These are phyloP conservation scores for Schizochytrium sp. DNA, from an alignment of 108 stramenopile species.

Conservation along the genomic window DNA sequence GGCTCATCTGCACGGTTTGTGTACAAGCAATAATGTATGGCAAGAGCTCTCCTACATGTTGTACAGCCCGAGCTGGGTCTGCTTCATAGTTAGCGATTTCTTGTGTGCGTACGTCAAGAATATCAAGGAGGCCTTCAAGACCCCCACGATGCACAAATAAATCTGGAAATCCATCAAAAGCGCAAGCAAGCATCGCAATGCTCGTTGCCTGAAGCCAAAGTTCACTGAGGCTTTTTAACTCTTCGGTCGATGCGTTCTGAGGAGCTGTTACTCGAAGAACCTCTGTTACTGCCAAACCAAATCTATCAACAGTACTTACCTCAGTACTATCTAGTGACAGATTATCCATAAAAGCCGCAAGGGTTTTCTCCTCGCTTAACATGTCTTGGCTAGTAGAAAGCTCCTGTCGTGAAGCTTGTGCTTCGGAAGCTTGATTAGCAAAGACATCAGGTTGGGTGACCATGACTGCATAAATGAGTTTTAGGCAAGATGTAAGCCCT, in stretches of 20 bases:
- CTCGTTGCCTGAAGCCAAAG: background rate
- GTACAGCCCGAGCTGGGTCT: background rate
- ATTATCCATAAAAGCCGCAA: background rate
- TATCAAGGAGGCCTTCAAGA: conserved; percentile 19
- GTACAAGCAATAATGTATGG: conserved; percentile 44
- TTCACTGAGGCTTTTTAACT: background rate
- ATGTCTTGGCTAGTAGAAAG: background rate
- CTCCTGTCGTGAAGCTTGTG: background rate
- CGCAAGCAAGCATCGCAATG: conserved; percentile 27
- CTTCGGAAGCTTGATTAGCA: background rate
- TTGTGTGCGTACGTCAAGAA: background rate
- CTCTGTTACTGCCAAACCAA: background rate
- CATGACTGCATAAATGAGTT: conserved; percentile 25
- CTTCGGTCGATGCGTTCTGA: background rate
- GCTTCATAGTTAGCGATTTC: background rate
- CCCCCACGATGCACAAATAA: background rate
- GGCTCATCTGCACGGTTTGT: background rate
- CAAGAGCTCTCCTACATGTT: conserved; percentile 16
- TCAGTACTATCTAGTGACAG: background rate
- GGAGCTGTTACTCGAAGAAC: background rate
- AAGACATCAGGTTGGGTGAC: background rate
- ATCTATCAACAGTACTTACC: background rate
- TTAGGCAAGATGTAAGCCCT: background rate
- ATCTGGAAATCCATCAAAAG: background rate
- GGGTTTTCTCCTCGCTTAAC: background rate